A percentile compares a stretch with the other conserved stretches of the same genome.
These are phyloP conservation scores for Pyrenula aspistea DNA, from an alignment of 495 filamentous ascomycete genomes.

Conservation along the genomic window DNA sequence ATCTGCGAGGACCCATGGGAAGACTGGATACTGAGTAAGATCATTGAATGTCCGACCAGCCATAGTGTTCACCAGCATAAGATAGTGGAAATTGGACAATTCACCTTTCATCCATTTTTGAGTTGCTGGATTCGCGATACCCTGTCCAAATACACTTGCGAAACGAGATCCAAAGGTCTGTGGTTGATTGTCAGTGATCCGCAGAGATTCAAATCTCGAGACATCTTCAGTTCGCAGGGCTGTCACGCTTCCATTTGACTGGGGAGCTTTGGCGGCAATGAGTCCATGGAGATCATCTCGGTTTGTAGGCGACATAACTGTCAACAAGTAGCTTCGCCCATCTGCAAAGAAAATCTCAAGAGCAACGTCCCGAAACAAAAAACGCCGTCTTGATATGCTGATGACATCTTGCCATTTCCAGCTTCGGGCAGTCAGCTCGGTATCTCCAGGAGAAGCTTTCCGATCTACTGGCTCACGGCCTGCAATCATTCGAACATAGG, in stretches of 20 bases:
- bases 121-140: slow-evolving; percentile 65
- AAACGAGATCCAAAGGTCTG: slow-evolving; percentile 83
- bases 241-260: slow-evolving; percentile 45
- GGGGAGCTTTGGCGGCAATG: slow-evolving; percentile 65
- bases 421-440: slow-evolving; percentile 69
- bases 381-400: slow-evolving; percentile 92
- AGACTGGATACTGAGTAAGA: slow-evolving; percentile 94
- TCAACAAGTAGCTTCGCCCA: slow-evolving; percentile 87
- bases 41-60: slow-evolving; percentile 97
- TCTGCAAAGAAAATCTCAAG: slow-evolving; percentile 95
- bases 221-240: slow-evolving; percentile 51
- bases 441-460: slow-evolving; percentile 32
- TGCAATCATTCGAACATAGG: slow-evolving; percentile 86
- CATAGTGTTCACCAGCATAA: slow-evolving; percentile 97
- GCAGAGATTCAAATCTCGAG: slow-evolving; percentile 79
- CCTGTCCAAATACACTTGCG: slow-evolving; percentile 82
- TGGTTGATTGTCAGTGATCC: slow-evolving; percentile 67
- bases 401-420: slow-evolving; percentile 94
- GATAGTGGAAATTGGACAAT: slow-evolving; percentile 95
- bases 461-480: slow-evolving; percentile 56
- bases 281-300: slow-evolving; percentile 70
- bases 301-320: slow-evolving; percentile 55
- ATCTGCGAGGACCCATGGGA: slow-evolving; percentile 92
- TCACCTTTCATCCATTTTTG: slow-evolving; percentile 87
- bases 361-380: slow-evolving; percentile 89